Evolutionary conservation across 768 basidiomycete genomes (phyloP), one percentile per base, ranked within the genome.

Genomic region (Pleurotus citrinopileatus): DNA sequence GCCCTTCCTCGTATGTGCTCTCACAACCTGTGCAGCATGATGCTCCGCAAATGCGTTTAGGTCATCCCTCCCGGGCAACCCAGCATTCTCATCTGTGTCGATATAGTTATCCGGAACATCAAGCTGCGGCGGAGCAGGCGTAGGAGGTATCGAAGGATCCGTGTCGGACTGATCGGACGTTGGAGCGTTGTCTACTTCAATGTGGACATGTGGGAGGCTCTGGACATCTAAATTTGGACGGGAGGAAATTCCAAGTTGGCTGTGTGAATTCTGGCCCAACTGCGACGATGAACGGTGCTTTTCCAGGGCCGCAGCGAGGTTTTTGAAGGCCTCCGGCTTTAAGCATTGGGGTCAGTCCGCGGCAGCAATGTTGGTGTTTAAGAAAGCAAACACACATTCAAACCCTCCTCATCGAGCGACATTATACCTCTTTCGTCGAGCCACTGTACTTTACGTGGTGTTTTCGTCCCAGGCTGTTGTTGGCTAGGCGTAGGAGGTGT

Each of bases 61-160:
- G 56, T 72, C 60, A 36, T 72, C 62, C 36, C 66, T 62, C 10
- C 74, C 60, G 34, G 76, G 74, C 23, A 91, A 65, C 0, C 89
- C 89, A 34, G 81, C 83, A 44, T 74, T 79, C 65, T 91, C 89
- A 44, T 76, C 65, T 0, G 80, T 77, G 52, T 81, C 81, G 59
- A 90, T 84, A 63, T 76, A 86, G 44, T 70, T 73, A 34, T 79
- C 82, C 0, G 80, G 80, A 3, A 82, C 68, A 13, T 70, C 59
- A 32, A 67, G 70, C 0, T 70, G 69, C 2, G 67, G 59, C 10
- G 58, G 34, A 42, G 34, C 3, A 38, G 60, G 66, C 12, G 59
- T 46, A 5, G 50, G 60, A 6, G 64, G 62, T 8, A 62, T 60
- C 1, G 64, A 61, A 26, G 51, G 43, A 22, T 55, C 52, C 2